Percentiles rank a stretch among this genome's conserved stretches.
Conservation (phyloP, 257 asterid genomes). For the Handroanthus guayacan region DNA sequence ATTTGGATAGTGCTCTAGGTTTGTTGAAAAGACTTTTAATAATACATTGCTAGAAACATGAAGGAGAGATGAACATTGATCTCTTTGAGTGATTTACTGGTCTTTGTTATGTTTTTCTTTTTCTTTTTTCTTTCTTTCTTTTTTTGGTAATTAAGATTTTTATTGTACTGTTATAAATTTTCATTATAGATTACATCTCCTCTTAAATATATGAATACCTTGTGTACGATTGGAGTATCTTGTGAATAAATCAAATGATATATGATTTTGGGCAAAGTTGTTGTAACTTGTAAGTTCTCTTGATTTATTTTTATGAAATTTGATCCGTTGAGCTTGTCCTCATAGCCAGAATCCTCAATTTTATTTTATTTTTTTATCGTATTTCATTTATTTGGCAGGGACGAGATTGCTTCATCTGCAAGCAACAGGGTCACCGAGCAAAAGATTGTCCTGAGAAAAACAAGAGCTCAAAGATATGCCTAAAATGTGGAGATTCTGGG, state of each 20-base stretch:
- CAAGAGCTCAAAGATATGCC: constrained; percentile 63
- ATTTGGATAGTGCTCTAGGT: not conserved
- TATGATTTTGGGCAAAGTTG: not conserved
- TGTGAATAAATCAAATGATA: not conserved
- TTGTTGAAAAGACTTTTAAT: not conserved
- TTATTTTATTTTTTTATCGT: constrained; percentile 1
- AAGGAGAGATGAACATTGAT: constrained; percentile 17
- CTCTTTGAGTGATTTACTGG: not conserved
- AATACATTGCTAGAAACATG: constrained; percentile 14
- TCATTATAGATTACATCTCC: not conserved
- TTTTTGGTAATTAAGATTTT: not conserved
- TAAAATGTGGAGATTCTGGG: constrained; percentile 87
- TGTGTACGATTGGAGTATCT: constrained; percentile 8
- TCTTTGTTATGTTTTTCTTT: not conserved
- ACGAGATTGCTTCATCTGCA: constrained; percentile 85
- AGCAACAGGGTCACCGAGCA: constrained; percentile 88
- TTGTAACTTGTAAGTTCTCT: not conserved
- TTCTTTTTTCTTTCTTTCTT: not conserved
- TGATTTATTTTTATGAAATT: not conserved
- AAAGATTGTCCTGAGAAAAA: constrained; percentile 82
- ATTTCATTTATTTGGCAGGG: constrained; percentile 56
- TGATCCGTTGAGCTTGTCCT: not conserved
- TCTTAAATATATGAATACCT: not conserved
- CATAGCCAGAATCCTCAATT: not conserved
- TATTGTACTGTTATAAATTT: not conserved